phyloP scores from a whole-genome alignment of 345 rosid species.

The Syzygium jambos region DNA sequence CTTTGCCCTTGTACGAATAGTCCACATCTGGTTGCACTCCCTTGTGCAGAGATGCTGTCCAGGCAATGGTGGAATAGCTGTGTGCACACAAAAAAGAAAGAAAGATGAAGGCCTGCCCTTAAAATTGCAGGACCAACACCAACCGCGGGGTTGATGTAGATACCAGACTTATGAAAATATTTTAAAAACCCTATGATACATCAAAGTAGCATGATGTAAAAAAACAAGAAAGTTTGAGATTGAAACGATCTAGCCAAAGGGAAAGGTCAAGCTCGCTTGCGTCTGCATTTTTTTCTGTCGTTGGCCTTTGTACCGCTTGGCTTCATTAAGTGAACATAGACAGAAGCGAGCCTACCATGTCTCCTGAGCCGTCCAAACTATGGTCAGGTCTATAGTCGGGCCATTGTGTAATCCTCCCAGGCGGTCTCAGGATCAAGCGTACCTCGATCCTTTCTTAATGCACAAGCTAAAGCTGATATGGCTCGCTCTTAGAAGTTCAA shows the following conservation, averaged over 20 bases:
- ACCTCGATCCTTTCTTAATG: not conserved
- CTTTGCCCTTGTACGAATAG: slow-evolving; percentile 37
- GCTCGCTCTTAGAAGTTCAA: not conserved
- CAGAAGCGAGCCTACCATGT: not conserved
- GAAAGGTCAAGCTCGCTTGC: not conserved
- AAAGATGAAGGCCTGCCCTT: not conserved
- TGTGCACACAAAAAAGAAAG: not conserved
- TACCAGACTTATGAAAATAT: not conserved
- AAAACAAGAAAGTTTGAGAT: not conserved
- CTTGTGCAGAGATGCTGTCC: slow-evolving; percentile 36
- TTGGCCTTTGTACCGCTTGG: not conserved
- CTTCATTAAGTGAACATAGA: not conserved
- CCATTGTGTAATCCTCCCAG: not conserved
- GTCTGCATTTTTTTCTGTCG: not conserved
- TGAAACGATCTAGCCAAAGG: not conserved
- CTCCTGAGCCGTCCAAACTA: not conserved
- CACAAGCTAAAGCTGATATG: not conserved
- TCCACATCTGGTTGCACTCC: slow-evolving; percentile 41
- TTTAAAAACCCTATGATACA: not conserved
- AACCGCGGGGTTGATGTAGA: not conserved
- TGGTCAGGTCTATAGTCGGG: not conserved
- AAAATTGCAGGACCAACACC: not conserved
- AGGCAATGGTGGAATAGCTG: slow-evolving; percentile 75
- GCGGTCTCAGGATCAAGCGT: not conserved
- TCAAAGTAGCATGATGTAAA: not conserved